These are phyloP conservation scores for Logfia minima DNA, from an alignment of 129 eudicot species.

Conservation along the genomic window DNA sequence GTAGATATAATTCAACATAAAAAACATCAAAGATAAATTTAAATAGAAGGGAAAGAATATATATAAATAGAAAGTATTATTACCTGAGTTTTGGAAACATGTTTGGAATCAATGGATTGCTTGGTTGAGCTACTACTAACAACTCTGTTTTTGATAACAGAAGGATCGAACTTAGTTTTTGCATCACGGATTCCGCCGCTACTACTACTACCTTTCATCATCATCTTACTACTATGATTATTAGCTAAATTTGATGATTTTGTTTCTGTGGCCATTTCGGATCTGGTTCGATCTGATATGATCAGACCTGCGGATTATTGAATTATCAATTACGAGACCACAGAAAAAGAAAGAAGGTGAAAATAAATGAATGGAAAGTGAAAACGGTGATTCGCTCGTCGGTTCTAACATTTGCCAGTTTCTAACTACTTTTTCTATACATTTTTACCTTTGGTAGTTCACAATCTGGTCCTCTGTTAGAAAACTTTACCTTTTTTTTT, in stretches of 20 bases:
- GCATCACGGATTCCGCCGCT: conserved; percentile 37
- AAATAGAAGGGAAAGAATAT: not conserved
- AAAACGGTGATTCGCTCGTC: not conserved
- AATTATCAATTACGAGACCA: not conserved
- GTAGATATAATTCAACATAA: not conserved
- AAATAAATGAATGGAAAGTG: not conserved
- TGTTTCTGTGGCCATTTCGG: not conserved
- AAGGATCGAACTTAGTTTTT: conserved; percentile 43
- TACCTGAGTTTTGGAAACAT: conserved; percentile 52
- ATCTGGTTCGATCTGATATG: not conserved
- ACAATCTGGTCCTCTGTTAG: too few species aligned
- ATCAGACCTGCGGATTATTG: not conserved
- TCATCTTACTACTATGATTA: not conserved
- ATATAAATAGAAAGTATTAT: not conserved
- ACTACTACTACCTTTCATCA: not conserved
- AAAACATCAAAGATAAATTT: not conserved
- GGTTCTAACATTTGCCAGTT: not conserved
- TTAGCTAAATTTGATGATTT: not conserved
- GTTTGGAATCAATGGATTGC: conserved; percentile 44
- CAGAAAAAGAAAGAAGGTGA: not conserved
- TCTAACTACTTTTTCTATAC: not conserved
- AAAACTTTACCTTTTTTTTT: too few species aligned
- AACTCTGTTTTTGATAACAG: conserved; percentile 41
- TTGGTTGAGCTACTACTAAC: conserved; percentile 40
- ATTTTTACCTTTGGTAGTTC: not conserved